Conservation (phyloP, 495 filamentous ascomycete genomes). For the Cenococcum geophilum region DNA sequence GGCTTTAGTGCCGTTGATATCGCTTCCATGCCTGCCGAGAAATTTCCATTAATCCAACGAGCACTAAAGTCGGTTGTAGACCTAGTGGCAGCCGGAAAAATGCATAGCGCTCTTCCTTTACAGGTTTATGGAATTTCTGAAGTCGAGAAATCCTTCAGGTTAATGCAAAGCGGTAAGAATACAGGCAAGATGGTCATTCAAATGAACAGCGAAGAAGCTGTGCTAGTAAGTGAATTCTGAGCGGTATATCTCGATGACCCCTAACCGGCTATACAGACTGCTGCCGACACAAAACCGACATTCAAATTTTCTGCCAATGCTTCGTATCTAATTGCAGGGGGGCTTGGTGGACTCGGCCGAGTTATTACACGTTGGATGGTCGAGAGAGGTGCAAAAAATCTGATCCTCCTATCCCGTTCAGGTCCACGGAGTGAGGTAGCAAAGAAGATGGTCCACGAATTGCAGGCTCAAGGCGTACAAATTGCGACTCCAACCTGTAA, state of each 20-base stretch:
- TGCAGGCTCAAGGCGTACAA: background rate
- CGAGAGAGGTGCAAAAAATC: background rate
- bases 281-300: too few relatives aligned
- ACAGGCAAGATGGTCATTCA: background rate
- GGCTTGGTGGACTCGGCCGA: background rate
- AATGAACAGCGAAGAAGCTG: too few relatives aligned
- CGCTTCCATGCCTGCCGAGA: background rate
- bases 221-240: too few relatives aligned
- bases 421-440: background rate
- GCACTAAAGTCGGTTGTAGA: background rate
- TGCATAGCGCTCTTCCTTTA: conserved; percentile 8
- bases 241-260: too few relatives aligned
- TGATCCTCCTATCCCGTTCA: background rate
- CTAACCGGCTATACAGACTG: too few relatives aligned
- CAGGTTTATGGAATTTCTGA: background rate
- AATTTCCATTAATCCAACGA: background rate
- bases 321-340: background rate
- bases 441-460: background rate
- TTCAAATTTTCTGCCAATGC: background rate
- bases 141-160: background rate
- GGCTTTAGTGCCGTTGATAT: background rate
- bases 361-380: background rate
- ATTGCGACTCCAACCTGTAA: background rate
- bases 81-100: background rate
- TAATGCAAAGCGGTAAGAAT: background rate